These are phyloP conservation scores for Laguncularia racemosa DNA, from an alignment of 345 rosid species.

Conservation along the genomic window DNA sequence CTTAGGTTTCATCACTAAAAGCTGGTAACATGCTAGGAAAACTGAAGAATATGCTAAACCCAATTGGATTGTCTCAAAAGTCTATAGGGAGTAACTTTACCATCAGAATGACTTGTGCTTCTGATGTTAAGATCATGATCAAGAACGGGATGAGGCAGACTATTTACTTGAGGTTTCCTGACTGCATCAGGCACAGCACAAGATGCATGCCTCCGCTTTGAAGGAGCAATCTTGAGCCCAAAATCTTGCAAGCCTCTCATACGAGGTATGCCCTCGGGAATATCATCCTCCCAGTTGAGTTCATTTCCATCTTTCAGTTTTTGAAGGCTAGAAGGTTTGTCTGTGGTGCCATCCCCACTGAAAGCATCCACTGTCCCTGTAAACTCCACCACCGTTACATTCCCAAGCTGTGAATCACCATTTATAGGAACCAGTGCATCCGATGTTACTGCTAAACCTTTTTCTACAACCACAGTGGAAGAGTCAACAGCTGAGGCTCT, in stretches of 20 bases:
- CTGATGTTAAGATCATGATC: conserved; percentile 41
- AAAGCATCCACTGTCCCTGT: conserved; percentile 21
- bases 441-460: conserved; percentile 27
- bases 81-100: conserved; percentile 29
- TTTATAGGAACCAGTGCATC: conserved; percentile 23
- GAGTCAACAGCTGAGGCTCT: conserved; percentile 24
- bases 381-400: conserved; percentile 22
- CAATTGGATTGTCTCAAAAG: background rate
- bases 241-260: conserved; percentile 92
- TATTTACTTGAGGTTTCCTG: conserved; percentile 29
- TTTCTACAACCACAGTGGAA: conserved; percentile 31
- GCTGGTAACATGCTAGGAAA: too few species aligned
- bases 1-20: too few species aligned
- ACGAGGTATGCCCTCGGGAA: conserved; percentile 46
- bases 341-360: conserved; percentile 17
- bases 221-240: conserved; percentile 50
- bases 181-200: conserved; percentile 41
- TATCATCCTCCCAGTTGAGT: conserved; percentile 39
- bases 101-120: conserved; percentile 34
- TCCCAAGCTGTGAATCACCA: conserved; percentile 30
- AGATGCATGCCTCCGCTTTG: conserved; percentile 47
- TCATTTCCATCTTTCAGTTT: conserved; percentile 30
- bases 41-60: too few species aligned
- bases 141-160: conserved; percentile 35
- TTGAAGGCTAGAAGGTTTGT: conserved; percentile 14